These are phyloP conservation scores for Omphalotus olearius DNA, from an alignment of 1,284 basidiomycete genomes.

Conservation along the genomic window DNA sequence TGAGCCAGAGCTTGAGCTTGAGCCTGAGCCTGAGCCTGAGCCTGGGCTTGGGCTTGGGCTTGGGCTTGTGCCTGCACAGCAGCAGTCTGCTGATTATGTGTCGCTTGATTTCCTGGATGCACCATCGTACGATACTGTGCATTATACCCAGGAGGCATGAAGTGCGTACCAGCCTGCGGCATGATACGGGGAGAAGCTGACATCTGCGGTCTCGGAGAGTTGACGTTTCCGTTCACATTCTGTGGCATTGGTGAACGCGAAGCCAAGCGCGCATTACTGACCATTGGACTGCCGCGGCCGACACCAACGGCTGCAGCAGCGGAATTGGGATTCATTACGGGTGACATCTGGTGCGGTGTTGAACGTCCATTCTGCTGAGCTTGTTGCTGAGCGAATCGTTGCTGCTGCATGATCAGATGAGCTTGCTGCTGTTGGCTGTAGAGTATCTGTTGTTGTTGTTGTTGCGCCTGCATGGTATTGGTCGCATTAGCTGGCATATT, in stretches of 20 bases:
- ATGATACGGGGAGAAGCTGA: not conserved
- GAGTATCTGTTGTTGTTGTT: not conserved
- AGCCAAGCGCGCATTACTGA: slow-evolving; percentile 16
- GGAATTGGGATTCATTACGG: slow-evolving; percentile 5
- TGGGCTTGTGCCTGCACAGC: slow-evolving; percentile 14
- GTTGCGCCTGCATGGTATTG: slow-evolving; percentile 7
- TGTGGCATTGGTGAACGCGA: slow-evolving; percentile 26
- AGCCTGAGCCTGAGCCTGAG: slow-evolving; percentile 16
- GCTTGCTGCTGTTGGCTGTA: not conserved
- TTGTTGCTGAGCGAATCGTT: slow-evolving; percentile 17
- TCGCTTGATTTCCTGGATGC: not conserved
- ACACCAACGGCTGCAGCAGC: not conserved
- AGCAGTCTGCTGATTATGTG: slow-evolving; percentile 9
- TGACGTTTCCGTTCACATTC: slow-evolving; percentile 1
- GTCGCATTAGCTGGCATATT: slow-evolving; percentile 13
- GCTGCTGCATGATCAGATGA: not conserved
- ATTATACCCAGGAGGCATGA: not conserved
- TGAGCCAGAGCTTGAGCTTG: slow-evolving; percentile 4
- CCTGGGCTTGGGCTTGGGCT: slow-evolving; percentile 12
- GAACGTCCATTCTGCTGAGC: slow-evolving; percentile 17
- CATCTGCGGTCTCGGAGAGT: not conserved
- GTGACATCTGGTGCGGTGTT: slow-evolving; percentile 6
- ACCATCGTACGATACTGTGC: not conserved
- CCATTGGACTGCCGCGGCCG: slow-evolving; percentile 22
- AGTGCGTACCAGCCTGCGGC: not conserved